Conservation (phyloP, 768 basidiomycete species). For the Amanita pseudoporphyria region DNA sequence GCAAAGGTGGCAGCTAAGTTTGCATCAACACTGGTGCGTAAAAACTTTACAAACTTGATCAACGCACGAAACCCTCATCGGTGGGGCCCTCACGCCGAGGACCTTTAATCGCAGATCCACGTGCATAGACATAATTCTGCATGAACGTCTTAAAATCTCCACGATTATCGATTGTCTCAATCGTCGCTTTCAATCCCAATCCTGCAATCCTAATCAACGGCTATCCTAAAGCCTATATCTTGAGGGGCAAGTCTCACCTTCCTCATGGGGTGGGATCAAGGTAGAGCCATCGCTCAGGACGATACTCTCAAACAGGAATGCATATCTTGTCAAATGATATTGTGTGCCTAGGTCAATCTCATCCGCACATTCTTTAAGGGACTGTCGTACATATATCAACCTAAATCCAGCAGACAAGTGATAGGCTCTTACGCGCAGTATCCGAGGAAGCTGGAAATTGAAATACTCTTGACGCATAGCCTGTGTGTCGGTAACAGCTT, state of each 20-base stretch:
- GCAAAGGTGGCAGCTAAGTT: constrained; percentile 54
- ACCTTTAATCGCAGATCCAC: constrained; percentile 56
- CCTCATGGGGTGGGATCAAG: constrained; percentile 65
- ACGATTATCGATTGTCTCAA: constrained; percentile 90
- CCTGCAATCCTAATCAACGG: constrained; percentile 16
- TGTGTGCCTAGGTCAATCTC: constrained; percentile 98
- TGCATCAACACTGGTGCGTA: constrained; percentile 4
- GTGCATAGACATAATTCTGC: constrained; percentile 94
- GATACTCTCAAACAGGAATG: constrained; percentile 88
- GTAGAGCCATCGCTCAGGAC: constrained; percentile 84
- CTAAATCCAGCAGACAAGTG: background rate
- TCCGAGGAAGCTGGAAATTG: constrained; percentile 91
- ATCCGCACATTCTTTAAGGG: constrained; percentile 90
- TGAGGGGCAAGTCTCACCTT: constrained; percentile 45
- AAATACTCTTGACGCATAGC: constrained; percentile 94
- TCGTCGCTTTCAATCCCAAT: constrained; percentile 77
- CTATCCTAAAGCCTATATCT: background rate
- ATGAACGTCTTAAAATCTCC: constrained; percentile 94
- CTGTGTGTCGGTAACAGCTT: constrained; percentile 85
- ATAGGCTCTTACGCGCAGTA: constrained; percentile 68
- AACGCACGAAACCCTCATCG: constrained; percentile 87
- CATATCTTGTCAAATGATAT: constrained; percentile 92
- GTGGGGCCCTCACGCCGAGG: constrained; percentile 81
- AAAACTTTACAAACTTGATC: background rate
- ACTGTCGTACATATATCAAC: constrained; percentile 29